Conservation (phyloP, 495 filamentous ascomycete species). For the Penicillium bovifimosum region DNA sequence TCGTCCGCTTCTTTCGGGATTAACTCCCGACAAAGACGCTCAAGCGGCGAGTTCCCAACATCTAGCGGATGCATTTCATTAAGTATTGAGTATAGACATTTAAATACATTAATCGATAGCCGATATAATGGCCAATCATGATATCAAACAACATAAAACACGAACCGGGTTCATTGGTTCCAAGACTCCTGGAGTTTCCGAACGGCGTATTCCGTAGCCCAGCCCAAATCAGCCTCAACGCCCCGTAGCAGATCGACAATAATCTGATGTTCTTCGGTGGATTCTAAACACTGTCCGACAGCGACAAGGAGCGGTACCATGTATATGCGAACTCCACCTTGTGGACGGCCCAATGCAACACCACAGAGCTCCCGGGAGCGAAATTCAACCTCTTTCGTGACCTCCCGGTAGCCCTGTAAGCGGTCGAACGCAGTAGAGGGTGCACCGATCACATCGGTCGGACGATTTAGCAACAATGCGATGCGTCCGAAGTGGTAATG, state of each 20-base stretch:
- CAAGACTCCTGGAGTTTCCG: constrained; percentile 30
- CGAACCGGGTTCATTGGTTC: constrained; percentile 17
- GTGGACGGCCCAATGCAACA: constrained; percentile 35
- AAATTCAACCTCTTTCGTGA: constrained; percentile 42
- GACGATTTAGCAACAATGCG: constrained; percentile 35
- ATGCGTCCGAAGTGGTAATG: constrained; percentile 41
- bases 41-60: neutral
- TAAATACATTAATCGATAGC: neutral
- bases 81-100: neutral
- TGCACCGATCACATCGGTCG: constrained; percentile 28
- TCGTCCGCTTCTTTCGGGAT: neutral
- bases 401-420: constrained; percentile 35
- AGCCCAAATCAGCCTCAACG: constrained; percentile 37
- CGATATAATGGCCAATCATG: neutral
- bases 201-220: constrained; percentile 32
- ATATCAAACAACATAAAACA: neutral
- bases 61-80: neutral
- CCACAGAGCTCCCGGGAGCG: constrained; percentile 36
- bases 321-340: constrained; percentile 29
- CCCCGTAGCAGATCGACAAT: constrained; percentile 34
- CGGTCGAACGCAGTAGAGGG: constrained; percentile 40
- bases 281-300: constrained; percentile 37
- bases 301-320: constrained; percentile 38
- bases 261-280: constrained; percentile 29
- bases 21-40: neutral